These are phyloP conservation scores for Pharus latifolius DNA, from an alignment of 176 grass and related monocot genomes.

Conservation along the genomic window DNA sequence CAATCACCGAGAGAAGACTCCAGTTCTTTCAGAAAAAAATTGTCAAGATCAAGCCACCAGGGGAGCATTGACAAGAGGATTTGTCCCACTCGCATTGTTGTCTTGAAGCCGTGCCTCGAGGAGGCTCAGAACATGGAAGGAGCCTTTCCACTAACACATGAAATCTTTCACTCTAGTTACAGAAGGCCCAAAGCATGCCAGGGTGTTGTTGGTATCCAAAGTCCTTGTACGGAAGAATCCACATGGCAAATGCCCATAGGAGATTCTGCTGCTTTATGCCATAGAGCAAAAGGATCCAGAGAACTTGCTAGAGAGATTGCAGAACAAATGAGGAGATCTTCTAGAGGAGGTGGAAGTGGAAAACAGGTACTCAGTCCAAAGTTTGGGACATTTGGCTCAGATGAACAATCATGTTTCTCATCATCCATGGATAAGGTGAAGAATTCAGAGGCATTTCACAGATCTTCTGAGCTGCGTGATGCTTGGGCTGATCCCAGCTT, in stretches of 20 bases:
- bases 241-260: neutral
- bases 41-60: conserved; percentile 22
- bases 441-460: neutral
- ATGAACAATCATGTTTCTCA: neutral
- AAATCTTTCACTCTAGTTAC: conserved; percentile 20
- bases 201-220: conserved; percentile 4
- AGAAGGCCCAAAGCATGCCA: conserved; percentile 14
- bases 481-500: neutral
- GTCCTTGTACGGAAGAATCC: conserved; percentile 14
- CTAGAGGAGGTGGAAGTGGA: conserved; percentile 9
- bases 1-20: conserved; percentile 1
- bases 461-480: conserved; percentile 3
- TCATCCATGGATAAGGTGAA: conserved; percentile 12
- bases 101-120: conserved; percentile 61
- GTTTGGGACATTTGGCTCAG: neutral
- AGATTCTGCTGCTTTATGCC: neutral
- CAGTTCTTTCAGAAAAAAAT: conserved; percentile 32
- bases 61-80: conserved; percentile 8
- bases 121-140: conserved; percentile 43
- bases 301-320: conserved; percentile 46
- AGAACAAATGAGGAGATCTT: conserved; percentile 37
- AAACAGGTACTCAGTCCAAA: conserved; percentile 14
- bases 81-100: conserved; percentile 48
- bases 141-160: conserved; percentile 13
- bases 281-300: conserved; percentile 28